Percentiles rank a stretch among this genome's conserved stretches.
Conservation (phyloP, 495 filamentous ascomycete genomes). For the Hypoxylon fuscum region DNA sequence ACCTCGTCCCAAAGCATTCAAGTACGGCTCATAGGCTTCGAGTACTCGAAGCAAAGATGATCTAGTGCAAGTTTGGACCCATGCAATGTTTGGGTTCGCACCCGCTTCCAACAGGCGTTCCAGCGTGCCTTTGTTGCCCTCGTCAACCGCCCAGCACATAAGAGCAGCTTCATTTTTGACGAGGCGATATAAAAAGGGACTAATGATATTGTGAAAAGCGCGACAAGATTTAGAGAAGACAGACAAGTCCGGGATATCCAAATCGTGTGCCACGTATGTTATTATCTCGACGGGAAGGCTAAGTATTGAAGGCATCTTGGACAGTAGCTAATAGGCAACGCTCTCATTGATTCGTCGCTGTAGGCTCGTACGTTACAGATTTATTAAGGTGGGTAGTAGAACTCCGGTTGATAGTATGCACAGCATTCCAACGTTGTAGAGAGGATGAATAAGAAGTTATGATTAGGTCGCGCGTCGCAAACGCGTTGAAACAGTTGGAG, state of each 20-base stretch:
- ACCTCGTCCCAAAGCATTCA: too few relatives aligned
- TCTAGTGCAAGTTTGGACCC: too few relatives aligned
- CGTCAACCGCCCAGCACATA: slow-evolving; percentile 21
- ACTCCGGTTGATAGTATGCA: too few relatives aligned
- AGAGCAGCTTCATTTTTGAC: slow-evolving; percentile 3
- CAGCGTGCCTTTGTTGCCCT: slow-evolving; percentile 18
- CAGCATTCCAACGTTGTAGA: too few relatives aligned
- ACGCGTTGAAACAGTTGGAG: too few relatives aligned
- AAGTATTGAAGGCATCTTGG: slow-evolving; percentile 15
- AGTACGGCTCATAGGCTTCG: too few relatives aligned
- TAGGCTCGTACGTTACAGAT: not conserved
- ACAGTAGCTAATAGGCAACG: not conserved
- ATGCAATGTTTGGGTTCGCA: slow-evolving; percentile 15
- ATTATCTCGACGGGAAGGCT: slow-evolving; percentile 24
- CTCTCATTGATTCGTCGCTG: not conserved
- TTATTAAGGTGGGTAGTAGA: too few relatives aligned
- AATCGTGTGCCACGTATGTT: not conserved
- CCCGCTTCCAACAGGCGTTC: slow-evolving; percentile 18
- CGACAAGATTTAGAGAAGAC: slow-evolving; percentile 27
- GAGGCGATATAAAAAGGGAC: slow-evolving; percentile 5
- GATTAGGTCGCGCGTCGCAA: too few relatives aligned
- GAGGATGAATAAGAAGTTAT: too few relatives aligned
- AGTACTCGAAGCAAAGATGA: too few relatives aligned
- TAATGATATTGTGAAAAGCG: slow-evolving; percentile 9
- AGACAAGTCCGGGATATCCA: slow-evolving; percentile 18